phyloP scores from a whole-genome alignment of 768 basidiomycete genomes.

The Russula ochroleuca region DNA sequence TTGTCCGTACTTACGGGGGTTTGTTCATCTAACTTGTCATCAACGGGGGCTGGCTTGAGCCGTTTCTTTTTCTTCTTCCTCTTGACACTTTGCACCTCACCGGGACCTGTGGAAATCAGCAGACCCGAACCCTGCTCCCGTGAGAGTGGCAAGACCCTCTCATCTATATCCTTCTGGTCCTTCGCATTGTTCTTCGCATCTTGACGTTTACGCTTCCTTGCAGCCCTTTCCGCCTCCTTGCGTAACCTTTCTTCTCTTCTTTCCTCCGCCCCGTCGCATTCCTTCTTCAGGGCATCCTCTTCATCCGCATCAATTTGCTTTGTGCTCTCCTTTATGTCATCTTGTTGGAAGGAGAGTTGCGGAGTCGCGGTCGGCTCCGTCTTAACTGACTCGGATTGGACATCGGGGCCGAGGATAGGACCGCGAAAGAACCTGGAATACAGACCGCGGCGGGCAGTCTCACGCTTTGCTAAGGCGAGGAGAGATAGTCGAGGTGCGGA shows the following conservation, averaged over 20 bases:
- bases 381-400: conserved; percentile 20
- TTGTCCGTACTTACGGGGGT: not conserved
- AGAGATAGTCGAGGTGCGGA: conserved; percentile 44
- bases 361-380: conserved; percentile 3
- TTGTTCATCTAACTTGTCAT: conserved; percentile 1
- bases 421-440: conserved; percentile 84
- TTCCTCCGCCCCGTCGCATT: conserved; percentile 14
- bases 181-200: conserved; percentile 15
- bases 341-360: not conserved
- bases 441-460: conserved; percentile 67
- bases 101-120: not conserved
- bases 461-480: conserved; percentile 64
- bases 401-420: conserved; percentile 53
- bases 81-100: conserved; percentile 1
- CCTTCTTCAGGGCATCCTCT: not conserved
- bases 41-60: not conserved
- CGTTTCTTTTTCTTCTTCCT: conserved; percentile 24
- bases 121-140: not conserved
- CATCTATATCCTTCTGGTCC: not conserved
- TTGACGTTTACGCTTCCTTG: conserved; percentile 20
- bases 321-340: not conserved
- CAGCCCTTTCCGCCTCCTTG: conserved; percentile 26
- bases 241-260: conserved; percentile 16
- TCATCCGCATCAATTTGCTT: conserved; percentile 5
- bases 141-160: not conserved